phyloP scores from a whole-genome alignment of 177 flowering plant species.

The Vitis hybrid region DNA sequence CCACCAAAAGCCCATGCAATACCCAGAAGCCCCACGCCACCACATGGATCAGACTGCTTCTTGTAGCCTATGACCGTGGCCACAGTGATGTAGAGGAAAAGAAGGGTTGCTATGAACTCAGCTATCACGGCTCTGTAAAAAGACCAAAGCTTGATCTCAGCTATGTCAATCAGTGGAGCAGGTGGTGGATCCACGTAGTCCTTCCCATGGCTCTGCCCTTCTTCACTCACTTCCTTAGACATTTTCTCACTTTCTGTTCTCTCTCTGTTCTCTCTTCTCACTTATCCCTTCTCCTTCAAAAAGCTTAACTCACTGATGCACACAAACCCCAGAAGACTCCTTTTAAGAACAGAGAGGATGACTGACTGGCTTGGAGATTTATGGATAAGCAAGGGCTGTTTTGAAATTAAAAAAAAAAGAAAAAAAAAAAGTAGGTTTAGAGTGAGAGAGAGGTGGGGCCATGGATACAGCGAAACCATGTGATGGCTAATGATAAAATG shows the following conservation, averaged over 20 bases:
- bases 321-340: background rate
- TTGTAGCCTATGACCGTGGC: constrained; percentile 89
- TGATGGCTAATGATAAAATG: constrained; percentile 33
- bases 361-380: constrained; percentile 5
- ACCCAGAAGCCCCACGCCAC: constrained; percentile 85
- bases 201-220: constrained; percentile 47
- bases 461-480: constrained; percentile 40
- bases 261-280: background rate
- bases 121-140: constrained; percentile 94
- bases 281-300: constrained; percentile 7
- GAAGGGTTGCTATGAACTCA: constrained; percentile 89
- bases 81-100: constrained; percentile 81
- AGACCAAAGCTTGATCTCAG: constrained; percentile 84
- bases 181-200: constrained; percentile 96
- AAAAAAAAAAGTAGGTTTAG: background rate
- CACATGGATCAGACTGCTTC: constrained; percentile 53
- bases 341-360: background rate
- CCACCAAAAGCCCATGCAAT: constrained; percentile 98
- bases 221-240: constrained; percentile 61
- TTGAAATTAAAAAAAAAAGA: background rate
- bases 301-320: background rate
- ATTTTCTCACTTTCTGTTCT: constrained; percentile 13
- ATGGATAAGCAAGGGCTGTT: constrained; percentile 23
- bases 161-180: constrained; percentile 78
- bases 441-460: constrained; percentile 11